Evolutionary conservation across 2,329 filamentous ascomycete genomes (phyloP), one percentile per base, ranked within the genome.

Genomic region (Trichoderma asperellum): DNA sequence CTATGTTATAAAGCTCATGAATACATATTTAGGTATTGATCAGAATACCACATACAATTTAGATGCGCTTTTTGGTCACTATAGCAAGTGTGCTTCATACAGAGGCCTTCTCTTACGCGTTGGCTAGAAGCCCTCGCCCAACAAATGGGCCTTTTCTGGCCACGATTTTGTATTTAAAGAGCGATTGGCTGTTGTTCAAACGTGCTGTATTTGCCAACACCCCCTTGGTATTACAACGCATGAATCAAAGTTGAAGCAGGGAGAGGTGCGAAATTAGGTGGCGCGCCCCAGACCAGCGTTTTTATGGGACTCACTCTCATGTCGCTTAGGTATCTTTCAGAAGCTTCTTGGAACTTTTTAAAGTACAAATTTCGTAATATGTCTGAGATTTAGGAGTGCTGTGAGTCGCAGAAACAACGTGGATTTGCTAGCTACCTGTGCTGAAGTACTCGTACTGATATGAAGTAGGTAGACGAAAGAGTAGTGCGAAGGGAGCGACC

Each of bases 231-330:
- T 18, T 29, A 29, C 52, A 29, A 24, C 52, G 14, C 27, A 5
- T 62, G n/a, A n/a, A 11, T 49, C 52, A 55, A 5, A 18, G 24
- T 14, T 18, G 49, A 53, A 11, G 37, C 43, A 62, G 29, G 58
- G 59, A 52, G 59, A 52, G 29, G 18, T n/a, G 29, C 29, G 60
- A 63, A 32, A 63, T 63, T 16, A 12, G 32, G 34, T 35, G 55
- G 52, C n/a, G 47, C 21, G 7, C 7, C 12, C 21, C 21, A 32
- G 24, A n/a, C 18, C 27, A 57, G 4, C 27, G n/a, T 5, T 35
- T 21, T 27, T 21, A 34, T 10, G 29, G 55, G 27, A 43, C 35
- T n/a, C 49, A 53, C 49, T 27, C 21, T 53, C 10, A 53, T 53
- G 24, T 27, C 18, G 16, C 55, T 29, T 57, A 14, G 6, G 18